Base-by-base conservation (phyloP, 257 asterid species). In the Eustoma russellianum region DNA sequence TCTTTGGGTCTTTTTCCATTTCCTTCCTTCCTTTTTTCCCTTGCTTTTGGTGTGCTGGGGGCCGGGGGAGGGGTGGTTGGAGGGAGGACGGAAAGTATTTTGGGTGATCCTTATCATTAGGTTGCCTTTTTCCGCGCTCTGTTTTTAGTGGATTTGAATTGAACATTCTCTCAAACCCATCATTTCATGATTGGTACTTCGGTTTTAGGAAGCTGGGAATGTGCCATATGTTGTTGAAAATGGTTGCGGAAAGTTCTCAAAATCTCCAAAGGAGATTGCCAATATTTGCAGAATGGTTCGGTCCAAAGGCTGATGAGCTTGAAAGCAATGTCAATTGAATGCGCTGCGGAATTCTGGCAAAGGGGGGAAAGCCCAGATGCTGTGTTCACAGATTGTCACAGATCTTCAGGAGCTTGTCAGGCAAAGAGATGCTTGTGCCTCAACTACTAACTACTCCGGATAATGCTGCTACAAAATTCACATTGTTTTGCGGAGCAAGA, bases 281-380 rank as follows among this genome's bases (percentile, higher is more conserved):
- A 76, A 49, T 17, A 81, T 85, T 92, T 33, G 71, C 74, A 1
- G 59, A 75, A 12, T 92, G 99, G 99, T 92, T 92, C 55, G 99
- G 99, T 62, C 90, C 95, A 2, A 88, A 65, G 57, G 79, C 74
- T 66, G 82, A 76, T 15, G 99, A 92, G 66, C 93, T n/a, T 88
- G 38, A 44, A 66, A 35, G 58, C 71, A 41, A 88, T 88, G 97
- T 88, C 99, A 1, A n/a, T 83, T 76, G 54, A 92, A 88, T 44
- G 92, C 97, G 9, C 59, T 78, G 53, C 74, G 91, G 71, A n/a
- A n/a, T n/a, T n/a, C 77, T 83, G 47, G 84, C 99, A 11, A 75
- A 75, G 66, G n/a, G n/a, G n/a, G n/a, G n/a, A n/a, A n/a, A n/a
- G n/a, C n/a, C 95, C 99, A 1, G 95, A 85, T 48, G 97, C 99